Evolutionary conservation across 2,329 filamentous ascomycete species (phyloP), one percentile per base, ranked within the genome.

Genomic region (Phialemonium atrogriseum): DNA sequence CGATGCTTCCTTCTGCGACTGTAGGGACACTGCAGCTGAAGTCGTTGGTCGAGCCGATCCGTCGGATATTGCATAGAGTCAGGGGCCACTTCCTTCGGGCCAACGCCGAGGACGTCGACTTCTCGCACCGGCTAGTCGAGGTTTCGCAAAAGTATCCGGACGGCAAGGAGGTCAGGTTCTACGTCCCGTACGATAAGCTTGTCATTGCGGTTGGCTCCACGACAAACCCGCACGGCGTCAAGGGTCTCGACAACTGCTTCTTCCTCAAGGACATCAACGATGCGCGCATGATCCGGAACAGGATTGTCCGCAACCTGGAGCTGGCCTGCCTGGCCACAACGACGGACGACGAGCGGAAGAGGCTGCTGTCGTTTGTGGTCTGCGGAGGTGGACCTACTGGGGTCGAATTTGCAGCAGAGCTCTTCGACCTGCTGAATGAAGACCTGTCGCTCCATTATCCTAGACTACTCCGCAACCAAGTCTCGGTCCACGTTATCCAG

Each of bases 181-280:
- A 98, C 53, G 71, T 98, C 2, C 91, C 91, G 0, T 98, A 98
- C 53, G 93, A 98, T 55, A 98, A 98, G 62, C 70, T 98, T 27
- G 82, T 98, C 17, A 70, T 98, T 47, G 88, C 80, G 16, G 88
- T 96, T 36, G 89, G 89, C 20, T 95, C 88, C 13, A 78, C 82
- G 12, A 94, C 88, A 10, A 98, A 98, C 53, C 80, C 88, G 2
- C 91, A 98, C 50, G 93, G 93, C 27, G 93, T 98, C 35, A 88
- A 91, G 53, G 91, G 91, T 8, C 70, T 98, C 10, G 85, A 96
- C 46, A 73, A 98, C 53, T 94, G 88, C 58, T 79, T 88, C 57
- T 95, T 95, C 62, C 70, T 98, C 40, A 98, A 98, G 59, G 84
- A 94, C 38, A 93, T 98, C 45, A 81, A 84, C 39, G 89, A 98